Evolutionary conservation across 1,139 yeast species (phyloP).

Genomic region (Tardiomyces digboiensis): DNA sequence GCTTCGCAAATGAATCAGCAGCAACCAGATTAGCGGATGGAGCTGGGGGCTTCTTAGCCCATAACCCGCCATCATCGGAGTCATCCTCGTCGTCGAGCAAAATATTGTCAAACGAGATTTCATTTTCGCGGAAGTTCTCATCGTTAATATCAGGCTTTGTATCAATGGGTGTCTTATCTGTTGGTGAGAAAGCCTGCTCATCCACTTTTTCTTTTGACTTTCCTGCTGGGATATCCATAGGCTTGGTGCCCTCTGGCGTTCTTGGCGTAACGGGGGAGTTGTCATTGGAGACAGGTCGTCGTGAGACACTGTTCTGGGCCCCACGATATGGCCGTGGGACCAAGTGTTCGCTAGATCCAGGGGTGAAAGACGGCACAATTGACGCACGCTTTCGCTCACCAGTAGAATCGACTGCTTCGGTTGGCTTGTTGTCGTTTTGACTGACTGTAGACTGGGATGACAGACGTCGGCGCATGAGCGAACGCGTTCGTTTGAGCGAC

Average conservation of each 20-base stretch:
- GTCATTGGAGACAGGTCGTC: background rate
- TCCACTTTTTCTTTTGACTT: no score
- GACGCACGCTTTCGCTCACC: background rate
- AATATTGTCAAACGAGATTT: slow-evolving; percentile 61
- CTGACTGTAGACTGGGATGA: background rate
- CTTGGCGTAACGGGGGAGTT: background rate
- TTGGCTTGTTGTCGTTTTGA: background rate
- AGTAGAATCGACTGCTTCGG: background rate
- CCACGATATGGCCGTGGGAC: slow-evolving; percentile 1
- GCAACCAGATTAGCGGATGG: slow-evolving; percentile 1
- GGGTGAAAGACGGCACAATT: slow-evolving; percentile 1
- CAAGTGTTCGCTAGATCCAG: slow-evolving; percentile 1
- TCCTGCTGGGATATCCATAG: no score
- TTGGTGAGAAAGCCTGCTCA: no score
- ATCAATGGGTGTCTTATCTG: no score
- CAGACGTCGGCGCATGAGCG: background rate
- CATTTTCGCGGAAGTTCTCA: slow-evolving; percentile 36
- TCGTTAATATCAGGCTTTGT: no score
- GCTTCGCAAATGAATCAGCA: background rate
- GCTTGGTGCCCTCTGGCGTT: no score
- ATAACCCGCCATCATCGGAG: slow-evolving; percentile 44
- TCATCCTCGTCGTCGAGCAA: slow-evolving; percentile 37
- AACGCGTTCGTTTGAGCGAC: slow-evolving; percentile 7
- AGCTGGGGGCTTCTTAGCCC: slow-evolving; percentile 44
- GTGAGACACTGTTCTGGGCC: background rate